Evolutionary conservation across 768 basidiomycete species (phyloP), one percentile per base, ranked within the genome.

Genomic region (Sistotremastrum suecicum): DNA sequence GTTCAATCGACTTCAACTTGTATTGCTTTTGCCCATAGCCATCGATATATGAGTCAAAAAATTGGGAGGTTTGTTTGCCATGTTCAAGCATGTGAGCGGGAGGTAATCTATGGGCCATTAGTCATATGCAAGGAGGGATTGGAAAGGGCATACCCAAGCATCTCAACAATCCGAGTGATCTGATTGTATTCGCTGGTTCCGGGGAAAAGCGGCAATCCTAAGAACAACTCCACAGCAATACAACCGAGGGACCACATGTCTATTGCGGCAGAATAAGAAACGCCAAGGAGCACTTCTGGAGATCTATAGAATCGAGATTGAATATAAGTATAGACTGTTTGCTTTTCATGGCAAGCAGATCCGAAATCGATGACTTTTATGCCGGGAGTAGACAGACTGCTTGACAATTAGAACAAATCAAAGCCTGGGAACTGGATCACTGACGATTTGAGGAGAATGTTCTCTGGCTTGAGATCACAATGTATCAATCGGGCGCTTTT

Each of bases 221-320:
- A 69, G 72, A 98, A 99, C 36, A 98, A 76, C 60, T 99, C 95
- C 31, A 98, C 94, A 4, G 92, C 95, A 50, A 99, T 99, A 58
- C 95, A 98, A 3, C 95, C 95, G 48, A 99, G 66, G 11, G 88
- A 92, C 95, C 95, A 99, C 91, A 99, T 97, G 62, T 99, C 95
- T 64, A 99, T 98, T 7, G 88, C 71, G 7, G 90, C 80, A 28
- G 83, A 92, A 62, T 99, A 98, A 8, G 91, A 80, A 61, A 97
- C 80, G 9, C 91, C 91, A 29, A 99, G 71, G 31, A 99, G 72
- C 11, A 99, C 95, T 66, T 99, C 95, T 8, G 95, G 95, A 2
- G 89, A 94, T 39, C 95, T 85, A 61, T 99, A 99, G 68, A 99
- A 99, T 42, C 95, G 76, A 6, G 92, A 97, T 59, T 99, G 95